Base-by-base conservation (phyloP, 306 rosid species). In the Gleditsia sinensis region DNA sequence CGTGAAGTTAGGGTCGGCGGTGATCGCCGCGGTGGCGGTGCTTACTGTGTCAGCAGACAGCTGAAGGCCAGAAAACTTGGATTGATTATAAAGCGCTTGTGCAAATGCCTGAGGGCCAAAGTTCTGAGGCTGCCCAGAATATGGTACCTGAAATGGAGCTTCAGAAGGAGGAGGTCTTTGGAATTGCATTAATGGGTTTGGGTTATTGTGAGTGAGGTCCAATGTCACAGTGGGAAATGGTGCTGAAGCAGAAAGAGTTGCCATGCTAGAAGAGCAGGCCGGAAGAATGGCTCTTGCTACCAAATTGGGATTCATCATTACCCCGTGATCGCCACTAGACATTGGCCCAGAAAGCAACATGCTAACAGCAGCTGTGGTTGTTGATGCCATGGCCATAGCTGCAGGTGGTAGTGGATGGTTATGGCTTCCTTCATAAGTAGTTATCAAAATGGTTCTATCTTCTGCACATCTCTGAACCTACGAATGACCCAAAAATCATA, bases 351-450 rank as follows among this genome's bases (percentile, higher is more conserved):
- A 88, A 0, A 94, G 83, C 42, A 94, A 66, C 99, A 94, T 94
- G 72, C 77, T 88, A 0, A 96, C 99, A 0, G 99, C 99, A 9
- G 99, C 97, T 0, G 92, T 3, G 0, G 99, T 94, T 5, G 99
- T 94, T 0, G 95, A 87, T n/a, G 96, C 97, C 99, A 94, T 94
- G 21, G 97, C 96, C 96, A 92, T 86, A 0, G 99, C 99, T 0
- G 99, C 92, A 0, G 96, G 99, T 3, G 97, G 99, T 20, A 94
- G 86, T 10, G 99, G 99, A 72, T 94, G 99, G 79, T 88, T 94
- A 17, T 94, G 99, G 63, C 82, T 86, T 1, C 99, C 99, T 79
- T 94, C 99, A 27, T 94, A 94, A 0, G 99, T 94, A 9, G 99
- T 94, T 39, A 92, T 87, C 85, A 94, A 83, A 13, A 94, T 88